Evolutionary conservation across 306 rosid genomes (phyloP).

Genomic region (Parietaria judaica): DNA sequence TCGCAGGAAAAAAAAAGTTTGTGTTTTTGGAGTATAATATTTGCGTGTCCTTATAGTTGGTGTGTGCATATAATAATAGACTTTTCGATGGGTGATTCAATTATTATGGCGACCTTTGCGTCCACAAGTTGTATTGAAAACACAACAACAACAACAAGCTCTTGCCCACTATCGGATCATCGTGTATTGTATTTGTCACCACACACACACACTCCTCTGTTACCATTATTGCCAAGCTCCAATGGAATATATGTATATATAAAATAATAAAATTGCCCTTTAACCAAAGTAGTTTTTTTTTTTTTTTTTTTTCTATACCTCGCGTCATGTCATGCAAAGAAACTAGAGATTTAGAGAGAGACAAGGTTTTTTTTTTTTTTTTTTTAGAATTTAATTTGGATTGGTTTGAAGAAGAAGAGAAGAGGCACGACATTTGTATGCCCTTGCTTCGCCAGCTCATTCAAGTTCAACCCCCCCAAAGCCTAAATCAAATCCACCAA

Average conservation of each 20-base stretch:
- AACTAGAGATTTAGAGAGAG: background rate
- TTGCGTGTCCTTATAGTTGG: background rate
- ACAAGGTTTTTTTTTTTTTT: background rate
- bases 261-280: conserved; percentile 21
- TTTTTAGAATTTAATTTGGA: too few relatives aligned
- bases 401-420: too few relatives aligned
- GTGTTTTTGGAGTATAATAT: background rate
- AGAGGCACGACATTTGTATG: conserved; percentile 49
- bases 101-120: background rate
- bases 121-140: background rate
- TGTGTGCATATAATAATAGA: background rate
- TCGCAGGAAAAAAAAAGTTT: background rate
- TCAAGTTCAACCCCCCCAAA: conserved; percentile 32
- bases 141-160: background rate
- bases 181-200: background rate
- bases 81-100: conserved; percentile 4
- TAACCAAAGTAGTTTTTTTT: conserved; percentile 28
- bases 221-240: conserved; percentile 3
- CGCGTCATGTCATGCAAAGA: conserved; percentile 75
- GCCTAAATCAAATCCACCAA: conserved; percentile 28
- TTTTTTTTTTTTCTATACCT: conserved; percentile 17
- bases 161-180: conserved; percentile 2
- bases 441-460: conserved; percentile 61
- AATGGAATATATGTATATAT: too few relatives aligned
- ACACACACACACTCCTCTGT: conserved; percentile 13